Percentiles rank a stretch among this genome's conserved stretches.
Conservation (phyloP, 2,329 filamentous ascomycete species). For the Coniosporium tulheliwenetii region DNA sequence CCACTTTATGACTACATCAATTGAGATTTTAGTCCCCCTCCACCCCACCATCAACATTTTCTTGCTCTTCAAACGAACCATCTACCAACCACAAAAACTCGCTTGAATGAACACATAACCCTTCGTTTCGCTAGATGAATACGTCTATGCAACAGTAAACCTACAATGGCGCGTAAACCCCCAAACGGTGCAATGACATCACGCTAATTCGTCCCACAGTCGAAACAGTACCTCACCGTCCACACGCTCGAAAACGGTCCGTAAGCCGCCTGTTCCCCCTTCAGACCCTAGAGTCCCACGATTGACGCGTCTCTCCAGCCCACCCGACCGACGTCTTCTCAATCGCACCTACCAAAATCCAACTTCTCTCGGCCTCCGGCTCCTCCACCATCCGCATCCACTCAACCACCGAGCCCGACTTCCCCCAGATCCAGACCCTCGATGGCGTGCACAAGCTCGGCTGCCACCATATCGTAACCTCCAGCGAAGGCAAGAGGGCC, state of each 20-base stretch:
- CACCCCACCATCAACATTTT: too few species aligned
- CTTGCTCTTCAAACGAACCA: too few species aligned
- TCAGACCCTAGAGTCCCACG: not conserved
- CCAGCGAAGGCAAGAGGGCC: slow-evolving; percentile 52
- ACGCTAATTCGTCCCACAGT: slow-evolving; percentile 38
- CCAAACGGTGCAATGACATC: too few species aligned
- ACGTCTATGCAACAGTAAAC: too few species aligned
- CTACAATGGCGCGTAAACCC: too few species aligned
- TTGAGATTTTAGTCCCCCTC: too few species aligned
- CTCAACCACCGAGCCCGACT: slow-evolving; percentile 53
- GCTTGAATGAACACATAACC: too few species aligned
- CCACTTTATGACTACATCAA: too few species aligned
- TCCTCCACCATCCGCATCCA: slow-evolving; percentile 70
- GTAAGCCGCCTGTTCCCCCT: slow-evolving; percentile 8
- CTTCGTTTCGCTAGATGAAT: too few species aligned
- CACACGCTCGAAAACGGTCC: slow-evolving; percentile 79
- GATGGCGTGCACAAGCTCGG: slow-evolving; percentile 70
- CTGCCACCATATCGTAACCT: slow-evolving; percentile 73
- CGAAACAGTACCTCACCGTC: slow-evolving; percentile 93
- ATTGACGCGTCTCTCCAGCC: slow-evolving; percentile 4
- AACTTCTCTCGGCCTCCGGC: slow-evolving; percentile 69
- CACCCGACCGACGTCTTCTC: slow-evolving; percentile 18
- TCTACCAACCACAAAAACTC: too few species aligned
- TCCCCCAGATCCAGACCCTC: slow-evolving; percentile 67
- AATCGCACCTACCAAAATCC: slow-evolving; percentile 19